phyloP scores from a whole-genome alignment of 1,284 basidiomycete species.

The Leccinum subrobustum region DNA sequence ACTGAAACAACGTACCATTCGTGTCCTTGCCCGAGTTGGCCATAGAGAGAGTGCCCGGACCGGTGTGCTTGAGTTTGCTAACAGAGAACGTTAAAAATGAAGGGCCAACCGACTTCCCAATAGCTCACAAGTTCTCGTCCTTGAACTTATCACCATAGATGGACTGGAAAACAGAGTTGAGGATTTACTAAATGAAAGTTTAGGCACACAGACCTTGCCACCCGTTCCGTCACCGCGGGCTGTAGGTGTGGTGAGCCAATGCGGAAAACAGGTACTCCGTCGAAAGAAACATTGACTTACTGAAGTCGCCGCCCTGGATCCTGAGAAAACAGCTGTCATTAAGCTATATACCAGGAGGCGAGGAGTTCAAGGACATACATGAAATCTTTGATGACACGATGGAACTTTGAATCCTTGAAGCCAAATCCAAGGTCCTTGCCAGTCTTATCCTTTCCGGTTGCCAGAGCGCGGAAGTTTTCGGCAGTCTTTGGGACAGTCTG shows the following conservation, averaged over 20 bases:
- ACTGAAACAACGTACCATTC: slow-evolving; percentile 53
- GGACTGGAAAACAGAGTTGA: slow-evolving; percentile 44
- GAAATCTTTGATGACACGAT: slow-evolving; percentile 97
- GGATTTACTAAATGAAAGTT: not conserved
- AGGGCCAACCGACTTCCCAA: not conserved
- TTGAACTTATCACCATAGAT: slow-evolving; percentile 94
- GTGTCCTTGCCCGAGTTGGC: slow-evolving; percentile 89
- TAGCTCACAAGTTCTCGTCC: slow-evolving; percentile 90
- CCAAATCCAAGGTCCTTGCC: slow-evolving; percentile 72
- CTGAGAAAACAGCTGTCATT: slow-evolving; percentile 31
- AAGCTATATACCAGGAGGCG: not conserved
- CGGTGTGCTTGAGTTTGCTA: slow-evolving; percentile 88
- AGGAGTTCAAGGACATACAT: slow-evolving; percentile 55
- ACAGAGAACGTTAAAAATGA: not conserved
- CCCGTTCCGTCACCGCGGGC: slow-evolving; percentile 95
- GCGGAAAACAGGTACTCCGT: not conserved
- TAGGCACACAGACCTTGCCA: slow-evolving; percentile 56
- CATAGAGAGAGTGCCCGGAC: slow-evolving; percentile 87
- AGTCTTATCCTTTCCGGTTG: slow-evolving; percentile 79
- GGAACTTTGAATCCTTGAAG: slow-evolving; percentile 97
- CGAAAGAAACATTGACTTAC: slow-evolving; percentile 37
- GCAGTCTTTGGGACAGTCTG: slow-evolving; percentile 96
- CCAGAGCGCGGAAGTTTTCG: slow-evolving; percentile 91
- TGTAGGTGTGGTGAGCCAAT: slow-evolving; percentile 20
- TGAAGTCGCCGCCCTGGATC: slow-evolving; percentile 95